These are phyloP conservation scores for Cerrena zonata DNA, from an alignment of 1,284 basidiomycete genomes.

Conservation along the genomic window DNA sequence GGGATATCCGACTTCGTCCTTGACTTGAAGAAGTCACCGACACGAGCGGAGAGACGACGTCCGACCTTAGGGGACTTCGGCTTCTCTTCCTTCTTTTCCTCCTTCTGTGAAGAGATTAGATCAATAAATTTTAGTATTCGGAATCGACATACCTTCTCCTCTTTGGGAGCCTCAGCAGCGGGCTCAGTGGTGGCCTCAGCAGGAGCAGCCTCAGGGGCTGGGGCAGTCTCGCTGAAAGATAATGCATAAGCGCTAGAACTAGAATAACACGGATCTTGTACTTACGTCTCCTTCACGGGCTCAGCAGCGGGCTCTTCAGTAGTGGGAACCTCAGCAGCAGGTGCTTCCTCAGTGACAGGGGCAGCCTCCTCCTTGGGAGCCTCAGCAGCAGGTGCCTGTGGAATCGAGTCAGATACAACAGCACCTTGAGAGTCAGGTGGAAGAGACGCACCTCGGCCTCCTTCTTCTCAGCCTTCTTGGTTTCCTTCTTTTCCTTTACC, in stretches of 20 bases:
- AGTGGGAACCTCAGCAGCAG: slow-evolving; percentile 30
- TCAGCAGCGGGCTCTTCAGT: slow-evolving; percentile 36
- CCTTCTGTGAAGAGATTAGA: too few relatives aligned
- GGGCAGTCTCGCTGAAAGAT: slow-evolving; percentile 63
- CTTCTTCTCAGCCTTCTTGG: slow-evolving; percentile 60
- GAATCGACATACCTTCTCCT: slow-evolving; percentile 62
- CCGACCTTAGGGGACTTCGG: slow-evolving; percentile 53
- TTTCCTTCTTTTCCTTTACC: slow-evolving; percentile 49
- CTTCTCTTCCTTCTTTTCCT: slow-evolving; percentile 38
- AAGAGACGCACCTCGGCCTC: slow-evolving; percentile 40
- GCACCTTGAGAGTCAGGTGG: slow-evolving; percentile 22
- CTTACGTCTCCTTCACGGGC: slow-evolving; percentile 56
- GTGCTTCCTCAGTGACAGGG: slow-evolving; percentile 26
- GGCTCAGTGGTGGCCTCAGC: slow-evolving; percentile 30
- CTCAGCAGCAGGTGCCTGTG: slow-evolving; percentile 29
- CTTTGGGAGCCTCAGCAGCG: slow-evolving; percentile 46
- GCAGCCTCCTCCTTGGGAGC: slow-evolving; percentile 24
- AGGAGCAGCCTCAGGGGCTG: slow-evolving; percentile 32
- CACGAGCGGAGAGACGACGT: slow-evolving; percentile 72
- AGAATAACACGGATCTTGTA: slow-evolving; percentile 16
- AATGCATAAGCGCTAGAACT: neutral
- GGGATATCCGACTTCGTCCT: slow-evolving; percentile 66
- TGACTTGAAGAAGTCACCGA: slow-evolving; percentile 74
- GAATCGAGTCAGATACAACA: slow-evolving; percentile 8
- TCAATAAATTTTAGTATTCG: too few relatives aligned